Conservation (phyloP, 2,329 filamentous ascomycete species). For the Alternaria sp. region DNA sequence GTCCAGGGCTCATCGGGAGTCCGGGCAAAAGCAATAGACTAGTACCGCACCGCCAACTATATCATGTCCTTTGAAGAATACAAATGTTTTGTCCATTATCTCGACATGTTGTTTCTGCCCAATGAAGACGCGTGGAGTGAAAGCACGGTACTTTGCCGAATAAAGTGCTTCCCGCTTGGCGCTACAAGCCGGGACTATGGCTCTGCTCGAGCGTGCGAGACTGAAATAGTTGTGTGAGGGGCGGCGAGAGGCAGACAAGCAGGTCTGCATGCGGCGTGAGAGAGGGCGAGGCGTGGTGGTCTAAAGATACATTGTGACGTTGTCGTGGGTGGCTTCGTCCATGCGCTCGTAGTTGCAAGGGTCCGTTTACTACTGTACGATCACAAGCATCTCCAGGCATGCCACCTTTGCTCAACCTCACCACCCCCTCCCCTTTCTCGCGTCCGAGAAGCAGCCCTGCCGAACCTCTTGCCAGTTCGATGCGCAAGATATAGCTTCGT, state of each 20-base stretch:
- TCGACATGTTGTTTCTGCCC: conserved; percentile 8
- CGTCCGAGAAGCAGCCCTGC: conserved; percentile 13
- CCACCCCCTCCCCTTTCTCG: conserved; percentile 22
- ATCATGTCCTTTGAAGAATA: background rate
- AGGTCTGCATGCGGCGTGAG: background rate
- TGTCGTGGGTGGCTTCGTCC: conserved; percentile 35
- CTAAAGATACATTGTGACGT: conserved; percentile 28
- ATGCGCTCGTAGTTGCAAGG: conserved; percentile 17
- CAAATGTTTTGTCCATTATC: background rate
- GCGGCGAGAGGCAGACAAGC: background rate
- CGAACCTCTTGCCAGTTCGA: conserved; percentile 30
- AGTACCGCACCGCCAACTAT: background rate
- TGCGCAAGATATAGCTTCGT: conserved; percentile 43
- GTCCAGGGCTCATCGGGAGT: background rate
- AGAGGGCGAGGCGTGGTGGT: background rate
- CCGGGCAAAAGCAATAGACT: conserved; percentile 2
- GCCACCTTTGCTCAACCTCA: conserved; percentile 23
- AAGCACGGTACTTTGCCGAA: conserved; percentile 11
- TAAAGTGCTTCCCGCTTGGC: conserved; percentile 11
- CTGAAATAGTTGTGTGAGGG: background rate
- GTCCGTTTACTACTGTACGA: conserved; percentile 18
- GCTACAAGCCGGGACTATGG: background rate
- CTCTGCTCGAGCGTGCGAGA: conserved; percentile 1
- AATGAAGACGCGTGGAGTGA: conserved; percentile 13
- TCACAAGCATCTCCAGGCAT: conserved; percentile 22